Base-by-base conservation (phyloP, 2,329 filamentous ascomycete genomes). In the Chalara sp. region DNA sequence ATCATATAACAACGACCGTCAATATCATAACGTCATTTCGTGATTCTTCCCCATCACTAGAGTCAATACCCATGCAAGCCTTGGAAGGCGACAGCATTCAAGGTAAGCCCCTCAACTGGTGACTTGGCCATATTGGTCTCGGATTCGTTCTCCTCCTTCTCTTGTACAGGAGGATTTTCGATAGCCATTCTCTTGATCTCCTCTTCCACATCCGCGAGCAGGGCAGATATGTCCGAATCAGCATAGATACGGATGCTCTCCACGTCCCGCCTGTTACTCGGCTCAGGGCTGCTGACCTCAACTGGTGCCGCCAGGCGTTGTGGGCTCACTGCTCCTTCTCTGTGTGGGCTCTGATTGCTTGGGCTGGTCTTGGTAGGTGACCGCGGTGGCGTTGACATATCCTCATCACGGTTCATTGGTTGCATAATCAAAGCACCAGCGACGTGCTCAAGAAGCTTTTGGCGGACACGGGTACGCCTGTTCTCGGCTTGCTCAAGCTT, bases 401-500 rank as follows among this genome's bases (percentile, higher is more conserved):
- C 56, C 7, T 51, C 53, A 6, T 51, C 58, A 1, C 21, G 4
- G 43, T 57, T 32, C 37, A 58, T 35, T 47, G 58, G 13, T 49
- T 69, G 58, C 35, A 69, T 66, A 10, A 79, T 79, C 47, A 80
- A 71, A 2, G 86, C 84, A 12, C 86, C 87, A 44, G 87, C 87
- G 48, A 91, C 83, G 62, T 92, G 87, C 67, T 92, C 87, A 4
- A 92, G 76, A 10, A 92, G 73, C 73, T 90, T 92, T 65, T 91
- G 86, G 37, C 86, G 79, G 43, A 92, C 81, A 6, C 85, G 77
- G 12, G 82, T 84, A 40, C 87, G 81, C 61, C 87, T 76, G 64
- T 90, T 89, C 67, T 92, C 87, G 7, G 86, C 85, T 56, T 85
- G 79, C 63, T 91, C 87, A n/a, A 91, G 77, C 70, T 91, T 91